Base-by-base conservation (phyloP, 768 basidiomycete genomes). In the Tricholomella constricta region DNA sequence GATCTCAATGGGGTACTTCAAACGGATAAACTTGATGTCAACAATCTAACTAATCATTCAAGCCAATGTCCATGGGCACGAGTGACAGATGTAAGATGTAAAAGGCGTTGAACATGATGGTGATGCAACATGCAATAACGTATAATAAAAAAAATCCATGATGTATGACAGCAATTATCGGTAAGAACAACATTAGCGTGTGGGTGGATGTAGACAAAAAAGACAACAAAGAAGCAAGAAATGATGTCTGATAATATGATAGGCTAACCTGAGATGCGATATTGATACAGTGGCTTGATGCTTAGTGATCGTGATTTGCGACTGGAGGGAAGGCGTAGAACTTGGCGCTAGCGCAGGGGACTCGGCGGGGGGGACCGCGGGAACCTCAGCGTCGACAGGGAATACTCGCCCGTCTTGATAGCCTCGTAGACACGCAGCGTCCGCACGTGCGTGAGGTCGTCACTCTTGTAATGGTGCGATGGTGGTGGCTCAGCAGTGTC, bases 371-470 rank as follows among this genome's bases (percentile, higher is more conserved):
- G 56, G 11, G 57, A 47, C 35, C 64, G 64, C 29, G 61, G 65
- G 41, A 52, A 61, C 35, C 54, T 49, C 44, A 65, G 48, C 29
- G 58, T 59, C 5, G 58, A 48, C 19, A 61, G 46, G 23, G 62
- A 50, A 17, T 62, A 59, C 5, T 64, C 64, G 35, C 45, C 56
- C 29, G 53, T 57, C 48, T 84, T 85, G 48, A 73, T 65, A 14
- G 81, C 82, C 36, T 76, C 67, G 59, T 76, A 84, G 7, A 85
- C 76, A 34, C 73, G 74, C 48, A 85, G 72, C 9, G 76, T 77
- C 36, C 83, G 78, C 2, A 83, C 66, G 45, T 83, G 76, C 6
- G 75, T 72, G 37, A 82, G 68, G 17, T 78, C 78, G 19, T 77
- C 70, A 4, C 58, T 54, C 46, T 67, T 58, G 56, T 61, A 56